Conservation (phyloP, 441 rosid species). For the Metrosideros polymorpha region DNA sequence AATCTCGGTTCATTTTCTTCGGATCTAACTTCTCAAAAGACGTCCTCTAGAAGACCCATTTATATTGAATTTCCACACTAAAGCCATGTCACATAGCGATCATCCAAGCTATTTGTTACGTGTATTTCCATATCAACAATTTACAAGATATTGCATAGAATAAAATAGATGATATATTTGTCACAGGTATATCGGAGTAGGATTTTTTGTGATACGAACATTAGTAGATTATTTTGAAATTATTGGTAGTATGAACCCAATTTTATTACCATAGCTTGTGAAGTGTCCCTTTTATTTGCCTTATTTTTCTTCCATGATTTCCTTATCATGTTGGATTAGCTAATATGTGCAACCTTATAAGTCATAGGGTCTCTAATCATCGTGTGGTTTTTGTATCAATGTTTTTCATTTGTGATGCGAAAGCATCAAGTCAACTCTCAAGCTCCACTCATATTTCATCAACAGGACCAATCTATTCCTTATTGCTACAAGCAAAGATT, state of each 20-base stretch:
- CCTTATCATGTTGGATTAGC: neutral
- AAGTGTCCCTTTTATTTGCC: neutral
- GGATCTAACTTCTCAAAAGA: neutral
- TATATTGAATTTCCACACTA: neutral
- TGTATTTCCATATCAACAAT: neutral
- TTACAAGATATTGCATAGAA: neutral
- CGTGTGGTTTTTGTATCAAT: neutral
- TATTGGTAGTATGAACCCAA: neutral
- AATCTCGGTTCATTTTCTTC: neutral
- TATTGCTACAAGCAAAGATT: no score
- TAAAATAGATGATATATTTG: neutral
- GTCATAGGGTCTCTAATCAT: neutral
- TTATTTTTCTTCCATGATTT: neutral
- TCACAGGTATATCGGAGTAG: rapidly evolving
- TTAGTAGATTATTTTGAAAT: neutral
- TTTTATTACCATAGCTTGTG: neutral
- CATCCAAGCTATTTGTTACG: rapidly evolving
- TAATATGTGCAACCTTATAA: neutral
- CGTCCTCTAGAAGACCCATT: rapidly evolving
- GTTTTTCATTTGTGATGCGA: neutral
- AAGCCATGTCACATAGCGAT: rapidly evolving
- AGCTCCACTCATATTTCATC: no score
- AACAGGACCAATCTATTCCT: no score
- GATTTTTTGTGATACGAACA: neutral
- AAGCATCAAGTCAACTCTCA: no score